phyloP scores from a whole-genome alignment of 2,329 filamentous ascomycete species.

The Talaromyces sp. region DNA sequence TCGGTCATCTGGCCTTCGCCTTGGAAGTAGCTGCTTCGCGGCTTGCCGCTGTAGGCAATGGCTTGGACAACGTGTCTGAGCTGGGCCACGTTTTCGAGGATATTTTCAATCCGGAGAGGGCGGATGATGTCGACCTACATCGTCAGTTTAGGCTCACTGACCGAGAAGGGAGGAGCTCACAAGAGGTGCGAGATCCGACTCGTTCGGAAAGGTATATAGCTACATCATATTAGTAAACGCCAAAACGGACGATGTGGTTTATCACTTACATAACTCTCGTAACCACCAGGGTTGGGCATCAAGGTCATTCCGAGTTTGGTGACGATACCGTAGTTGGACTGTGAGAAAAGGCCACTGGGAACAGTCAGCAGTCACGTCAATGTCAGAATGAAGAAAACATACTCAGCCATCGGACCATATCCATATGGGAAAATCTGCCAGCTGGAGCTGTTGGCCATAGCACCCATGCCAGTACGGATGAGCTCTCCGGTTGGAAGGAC shows the following conservation, averaged over 20 bases:
- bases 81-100: constrained; percentile 38
- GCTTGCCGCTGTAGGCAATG: constrained; percentile 34
- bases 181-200: constrained; percentile 19
- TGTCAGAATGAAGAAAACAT: background rate
- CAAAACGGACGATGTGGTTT: background rate
- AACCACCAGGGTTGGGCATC: constrained; percentile 19
- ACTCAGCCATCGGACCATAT: constrained; percentile 18
- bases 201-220: constrained; percentile 17
- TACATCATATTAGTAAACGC: background rate
- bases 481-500: constrained; percentile 41
- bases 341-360: constrained; percentile 21
- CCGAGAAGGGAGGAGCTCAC: background rate
- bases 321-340: constrained; percentile 24
- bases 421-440: constrained; percentile 20
- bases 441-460: constrained; percentile 26
- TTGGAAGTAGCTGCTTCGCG: constrained; percentile 32
- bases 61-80: constrained; percentile 29
- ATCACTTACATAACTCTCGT: background rate
- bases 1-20: constrained; percentile 33
- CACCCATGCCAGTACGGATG: constrained; percentile 42
- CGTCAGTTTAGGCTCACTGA: background rate
- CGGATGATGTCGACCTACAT: constrained; percentile 44
- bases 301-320: constrained; percentile 26
- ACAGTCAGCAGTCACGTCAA: background rate
- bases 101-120: constrained; percentile 18